Base-by-base conservation (phyloP, 2,329 filamentous ascomycete genomes). In the Tolypocladium pustulatum region DNA sequence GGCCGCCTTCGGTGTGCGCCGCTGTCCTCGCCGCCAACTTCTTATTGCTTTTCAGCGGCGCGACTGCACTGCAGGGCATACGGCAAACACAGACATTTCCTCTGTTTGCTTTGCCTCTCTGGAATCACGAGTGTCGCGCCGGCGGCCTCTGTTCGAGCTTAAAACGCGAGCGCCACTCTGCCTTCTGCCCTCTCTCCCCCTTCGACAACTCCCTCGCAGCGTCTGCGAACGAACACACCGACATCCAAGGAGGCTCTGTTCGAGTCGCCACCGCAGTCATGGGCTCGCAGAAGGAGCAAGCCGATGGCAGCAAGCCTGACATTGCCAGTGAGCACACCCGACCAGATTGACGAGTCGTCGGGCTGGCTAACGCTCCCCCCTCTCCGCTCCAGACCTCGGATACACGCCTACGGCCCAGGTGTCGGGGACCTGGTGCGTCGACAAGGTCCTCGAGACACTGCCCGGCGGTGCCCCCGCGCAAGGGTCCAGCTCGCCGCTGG, bases 401-500 rank as follows among this genome's bases (percentile, higher is more conserved):
- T 74, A 68, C 60, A 72, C 71, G 2, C 72, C 70, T 17, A 66
- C 67, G 40, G 65, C 72, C 56, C 71, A 76, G 59, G 68, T 82
- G 27, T 67, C 72, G 3, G 80, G 73, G 10, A 69, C 75, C 51
- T 86, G 83, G 83, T 74, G 76, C 0, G 81, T 84, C 6, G 76
- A 81, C 57, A 81, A 82, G 64, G 90, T 89, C 36, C 78, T 94
- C 34, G 78, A 81, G 13, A 81, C 82, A 3, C 80, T 95, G 54
- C 77, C 78, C 34, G 79, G 81, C 60, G 62, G 61, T 55, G 62
- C 81, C 80, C 83, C 82, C 2, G 67, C 75, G 30, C 79, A 86
- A 64, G 78, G 83, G 58, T 81, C 88, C 9, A 73, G 78, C 60
- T 94, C 91, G 0, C 92, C 93, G 0, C 71, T 97, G 13, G 84